These are phyloP conservation scores for Aureobasidium musti DNA, from an alignment of 2,329 filamentous ascomycete genomes.

Conservation along the genomic window DNA sequence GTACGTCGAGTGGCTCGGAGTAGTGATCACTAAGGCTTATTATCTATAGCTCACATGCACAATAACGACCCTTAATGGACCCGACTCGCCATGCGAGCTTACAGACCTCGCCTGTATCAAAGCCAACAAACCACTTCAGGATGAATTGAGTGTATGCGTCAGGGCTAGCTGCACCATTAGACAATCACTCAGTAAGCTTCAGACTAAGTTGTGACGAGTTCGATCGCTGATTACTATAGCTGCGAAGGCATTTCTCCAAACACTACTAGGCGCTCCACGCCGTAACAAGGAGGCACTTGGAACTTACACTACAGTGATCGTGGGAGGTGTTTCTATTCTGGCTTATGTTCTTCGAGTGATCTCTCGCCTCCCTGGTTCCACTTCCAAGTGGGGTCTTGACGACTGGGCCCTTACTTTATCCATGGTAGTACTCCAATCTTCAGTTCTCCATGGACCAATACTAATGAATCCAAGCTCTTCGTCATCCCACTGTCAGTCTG, in stretches of 20 bases:
- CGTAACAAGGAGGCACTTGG: conserved; percentile 22
- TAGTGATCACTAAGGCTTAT: background rate
- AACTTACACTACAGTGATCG: background rate
- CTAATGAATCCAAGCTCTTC: conserved; percentile 2
- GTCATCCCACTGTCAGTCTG: conserved; percentile 11
- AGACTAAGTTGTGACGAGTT: background rate
- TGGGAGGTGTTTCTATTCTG: background rate
- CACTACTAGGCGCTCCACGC: conserved; percentile 15
- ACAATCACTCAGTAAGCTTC: conserved; percentile 1
- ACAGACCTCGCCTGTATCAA: conserved; percentile 34
- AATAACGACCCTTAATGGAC: conserved; percentile 12
- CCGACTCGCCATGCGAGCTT: conserved; percentile 31
- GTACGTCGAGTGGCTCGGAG: background rate
- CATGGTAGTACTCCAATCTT: background rate
- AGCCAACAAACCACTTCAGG: conserved; percentile 30
- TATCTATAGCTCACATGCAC: conserved; percentile 15
- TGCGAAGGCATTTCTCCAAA: conserved; percentile 30
- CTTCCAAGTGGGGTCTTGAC: conserved; percentile 16
- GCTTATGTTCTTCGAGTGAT: background rate
- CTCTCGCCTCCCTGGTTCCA: background rate
- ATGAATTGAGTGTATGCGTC: conserved; percentile 30
- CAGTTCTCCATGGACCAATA: background rate
- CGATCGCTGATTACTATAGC: background rate
- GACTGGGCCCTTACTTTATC: conserved; percentile 5
- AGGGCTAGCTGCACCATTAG: conserved; percentile 24